Conservation (phyloP, 176 grass and related monocot genomes). For the Aechmea fasciata region DNA sequence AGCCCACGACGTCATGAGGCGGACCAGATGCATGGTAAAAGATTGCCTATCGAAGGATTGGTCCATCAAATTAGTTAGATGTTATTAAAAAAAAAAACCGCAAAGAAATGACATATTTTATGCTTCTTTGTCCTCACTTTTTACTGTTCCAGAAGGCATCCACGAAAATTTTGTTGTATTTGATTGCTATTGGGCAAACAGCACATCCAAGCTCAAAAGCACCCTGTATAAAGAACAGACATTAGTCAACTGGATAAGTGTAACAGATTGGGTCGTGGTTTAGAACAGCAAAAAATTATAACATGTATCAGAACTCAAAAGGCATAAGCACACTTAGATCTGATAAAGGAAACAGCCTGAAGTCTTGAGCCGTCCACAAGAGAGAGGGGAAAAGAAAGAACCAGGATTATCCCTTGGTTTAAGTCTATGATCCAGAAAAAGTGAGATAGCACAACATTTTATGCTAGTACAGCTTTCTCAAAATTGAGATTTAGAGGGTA, state of each 20-base stretch:
- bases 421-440: not conserved
- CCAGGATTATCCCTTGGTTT: not conserved
- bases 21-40: slow-evolving; percentile 79
- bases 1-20: slow-evolving; percentile 96
- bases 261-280: not conserved
- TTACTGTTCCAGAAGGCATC: slow-evolving; percentile 99
- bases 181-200: slow-evolving; percentile 98
- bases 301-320: not conserved
- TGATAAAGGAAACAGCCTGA: too few relatives aligned
- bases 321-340: too few relatives aligned
- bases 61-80: slow-evolving; percentile 1
- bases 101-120: slow-evolving; percentile 2
- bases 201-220: slow-evolving; percentile 94
- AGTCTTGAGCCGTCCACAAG: too few relatives aligned
- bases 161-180: slow-evolving; percentile 99
- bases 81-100: slow-evolving; percentile 13
- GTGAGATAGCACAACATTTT: not conserved
- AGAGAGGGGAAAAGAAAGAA: too few relatives aligned
- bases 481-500: too few relatives aligned
- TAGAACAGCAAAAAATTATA: not conserved
- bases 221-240: slow-evolving; percentile 35
- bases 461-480: too few relatives aligned
- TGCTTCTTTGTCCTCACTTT: slow-evolving; percentile 54
- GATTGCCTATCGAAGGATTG: slow-evolving; percentile 52
- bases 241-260: not conserved